Evolutionary conservation across 441 rosid genomes (phyloP).

Genomic region (Euphorbia schlechtendalii): DNA sequence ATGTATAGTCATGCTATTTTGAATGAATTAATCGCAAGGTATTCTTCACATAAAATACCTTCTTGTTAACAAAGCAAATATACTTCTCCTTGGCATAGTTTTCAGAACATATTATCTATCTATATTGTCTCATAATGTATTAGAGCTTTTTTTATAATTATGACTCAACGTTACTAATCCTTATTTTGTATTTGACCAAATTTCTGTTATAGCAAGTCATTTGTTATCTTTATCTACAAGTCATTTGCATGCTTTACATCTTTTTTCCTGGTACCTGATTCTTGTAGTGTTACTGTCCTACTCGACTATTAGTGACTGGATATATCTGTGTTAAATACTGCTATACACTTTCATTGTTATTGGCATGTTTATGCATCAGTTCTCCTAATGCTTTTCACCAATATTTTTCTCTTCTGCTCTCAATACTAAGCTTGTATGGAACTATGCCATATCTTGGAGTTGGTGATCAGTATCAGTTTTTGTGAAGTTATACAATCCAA

Average conservation of each 20-base stretch:
- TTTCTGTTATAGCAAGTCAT: not conserved
- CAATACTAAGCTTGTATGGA: not conserved
- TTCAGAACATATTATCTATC: too few relatives aligned
- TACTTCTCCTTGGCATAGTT: too few relatives aligned
- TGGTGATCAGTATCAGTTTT: not conserved
- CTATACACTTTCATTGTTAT: not conserved
- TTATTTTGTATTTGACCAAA: not conserved
- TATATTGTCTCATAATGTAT: not conserved
- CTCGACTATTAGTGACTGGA: too few relatives aligned
- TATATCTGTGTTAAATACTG: not conserved
- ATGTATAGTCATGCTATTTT: too few relatives aligned
- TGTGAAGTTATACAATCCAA: slow-evolving; percentile 1
- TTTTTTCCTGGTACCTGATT: not conserved
- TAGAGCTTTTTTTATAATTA: not conserved
- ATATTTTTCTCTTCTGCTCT: not conserved
- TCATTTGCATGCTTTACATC: not conserved
- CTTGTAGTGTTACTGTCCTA: too few relatives aligned
- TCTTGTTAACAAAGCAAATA: too few relatives aligned
- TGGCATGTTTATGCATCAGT: not conserved
- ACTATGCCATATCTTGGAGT: not conserved
- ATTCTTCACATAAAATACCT: too few relatives aligned
- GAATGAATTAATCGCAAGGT: too few relatives aligned
- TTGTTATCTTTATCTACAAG: not conserved
- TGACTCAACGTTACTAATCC: not conserved
- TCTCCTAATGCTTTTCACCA: not conserved